A percentile compares a stretch with the other conserved stretches of the same genome.
phyloP scores from a whole-genome alignment of 1,284 basidiomycete genomes.

The Microbotryomycetes sp. region DNA sequence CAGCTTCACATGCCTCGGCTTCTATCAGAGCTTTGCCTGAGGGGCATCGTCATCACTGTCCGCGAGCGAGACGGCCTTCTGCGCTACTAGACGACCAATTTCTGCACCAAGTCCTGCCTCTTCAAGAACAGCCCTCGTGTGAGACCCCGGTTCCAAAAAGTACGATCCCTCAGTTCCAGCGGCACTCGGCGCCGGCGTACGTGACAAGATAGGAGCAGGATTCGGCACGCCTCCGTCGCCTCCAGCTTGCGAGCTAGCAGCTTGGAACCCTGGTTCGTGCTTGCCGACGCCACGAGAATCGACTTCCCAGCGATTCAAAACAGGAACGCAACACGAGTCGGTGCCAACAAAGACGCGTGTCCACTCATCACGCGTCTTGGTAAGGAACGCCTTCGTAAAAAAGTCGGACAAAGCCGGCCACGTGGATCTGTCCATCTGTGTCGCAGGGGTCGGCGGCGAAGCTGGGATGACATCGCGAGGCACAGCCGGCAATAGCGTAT shows the following conservation, averaged over 20 bases:
- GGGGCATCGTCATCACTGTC: slow-evolving; percentile 16
- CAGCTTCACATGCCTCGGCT: not conserved
- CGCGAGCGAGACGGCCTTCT: slow-evolving; percentile 31
- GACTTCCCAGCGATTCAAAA: slow-evolving; percentile 46
- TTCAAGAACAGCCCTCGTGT: slow-evolving; percentile 36
- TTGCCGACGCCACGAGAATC: slow-evolving; percentile 28
- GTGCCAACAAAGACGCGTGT: slow-evolving; percentile 58
- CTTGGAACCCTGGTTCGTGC: slow-evolving; percentile 9
- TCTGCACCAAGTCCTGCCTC: slow-evolving; percentile 25
- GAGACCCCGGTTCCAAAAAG: slow-evolving; percentile 37
- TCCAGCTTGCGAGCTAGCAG: slow-evolving; percentile 17
- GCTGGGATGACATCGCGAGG: slow-evolving; percentile 32
- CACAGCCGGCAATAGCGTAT: slow-evolving; percentile 42
- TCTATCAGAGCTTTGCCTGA: slow-evolving; percentile 15
- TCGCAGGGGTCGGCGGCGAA: slow-evolving; percentile 2
- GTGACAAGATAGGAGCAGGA: slow-evolving; percentile 35
- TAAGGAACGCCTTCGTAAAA: slow-evolving; percentile 56
- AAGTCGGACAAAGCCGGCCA: slow-evolving; percentile 59
- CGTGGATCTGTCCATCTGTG: slow-evolving; percentile 45
- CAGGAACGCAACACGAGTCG: slow-evolving; percentile 68
- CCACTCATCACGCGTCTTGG: slow-evolving; percentile 62
- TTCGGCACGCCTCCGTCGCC: slow-evolving; percentile 34
- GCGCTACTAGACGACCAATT: slow-evolving; percentile 1
- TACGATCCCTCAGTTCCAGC: slow-evolving; percentile 20
- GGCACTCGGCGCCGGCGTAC: slow-evolving; percentile 35